Percentiles rank a stretch among this genome's conserved stretches.
These are phyloP conservation scores for Termitomyces sp. DNA, from an alignment of 768 basidiomycete species.

Conservation along the genomic window DNA sequence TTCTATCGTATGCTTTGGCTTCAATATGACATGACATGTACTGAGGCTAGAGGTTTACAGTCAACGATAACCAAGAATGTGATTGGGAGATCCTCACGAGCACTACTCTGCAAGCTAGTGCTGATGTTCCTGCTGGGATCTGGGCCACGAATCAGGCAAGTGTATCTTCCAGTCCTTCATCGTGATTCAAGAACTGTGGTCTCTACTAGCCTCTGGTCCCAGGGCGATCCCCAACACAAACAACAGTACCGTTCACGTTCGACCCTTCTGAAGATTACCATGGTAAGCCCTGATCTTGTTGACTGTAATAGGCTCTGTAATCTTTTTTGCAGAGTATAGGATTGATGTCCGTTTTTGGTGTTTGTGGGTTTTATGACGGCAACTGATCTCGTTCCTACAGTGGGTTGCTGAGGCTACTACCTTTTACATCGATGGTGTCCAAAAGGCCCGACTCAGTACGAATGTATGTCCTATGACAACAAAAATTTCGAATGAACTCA, in stretches of 20 bases:
- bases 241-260: conserved; percentile 24
- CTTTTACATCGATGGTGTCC: conserved; percentile 28
- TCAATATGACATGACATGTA: not conserved
- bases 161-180: not conserved
- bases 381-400: conserved; percentile 9
- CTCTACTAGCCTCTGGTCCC: conserved; percentile 15
- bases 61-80: conserved; percentile 24
- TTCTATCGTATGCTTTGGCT: conserved; percentile 23
- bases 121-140: conserved; percentile 25
- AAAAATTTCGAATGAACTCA: not conserved
- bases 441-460: conserved; percentile 21
- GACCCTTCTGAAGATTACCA: conserved; percentile 27
- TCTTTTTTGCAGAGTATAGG: conserved; percentile 23
- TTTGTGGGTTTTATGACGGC: not conserved
- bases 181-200: not conserved
- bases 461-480: conserved; percentile 17
- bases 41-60: conserved; percentile 9
- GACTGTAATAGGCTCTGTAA: too few relatives aligned
- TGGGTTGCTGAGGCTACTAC: conserved; percentile 24
- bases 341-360: conserved; percentile 24
- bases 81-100: conserved; percentile 31
- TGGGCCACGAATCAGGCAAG: conserved; percentile 30
- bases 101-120: conserved; percentile 20
- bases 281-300: conserved; percentile 16
- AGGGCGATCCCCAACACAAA: conserved; percentile 13